These are phyloP conservation scores for Silene coronaria DNA, from an alignment of 179 eudicot species.

Conservation along the genomic window DNA sequence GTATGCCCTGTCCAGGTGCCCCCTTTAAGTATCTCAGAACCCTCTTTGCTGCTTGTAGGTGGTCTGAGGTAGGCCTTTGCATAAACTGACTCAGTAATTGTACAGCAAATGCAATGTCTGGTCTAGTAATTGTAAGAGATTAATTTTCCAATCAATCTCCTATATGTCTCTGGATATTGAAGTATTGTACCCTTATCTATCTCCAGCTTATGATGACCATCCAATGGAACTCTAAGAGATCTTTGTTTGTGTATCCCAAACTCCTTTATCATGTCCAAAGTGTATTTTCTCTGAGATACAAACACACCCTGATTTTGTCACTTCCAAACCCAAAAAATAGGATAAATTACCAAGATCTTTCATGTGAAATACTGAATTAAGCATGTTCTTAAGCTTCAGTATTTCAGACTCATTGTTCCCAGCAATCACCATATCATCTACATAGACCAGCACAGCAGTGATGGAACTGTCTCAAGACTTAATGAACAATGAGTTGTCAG, in stretches of 20 bases:
- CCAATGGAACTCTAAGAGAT: background rate
- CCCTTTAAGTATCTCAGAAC: background rate
- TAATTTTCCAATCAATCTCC: too few relatives aligned
- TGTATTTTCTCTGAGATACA: background rate
- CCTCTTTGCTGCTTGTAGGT: background rate
- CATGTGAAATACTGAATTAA: background rate
- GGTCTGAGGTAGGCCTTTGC: background rate
- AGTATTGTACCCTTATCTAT: background rate
- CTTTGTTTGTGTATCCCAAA: background rate
- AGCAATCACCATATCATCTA: background rate
- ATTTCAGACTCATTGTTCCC: background rate
- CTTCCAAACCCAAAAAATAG: background rate
- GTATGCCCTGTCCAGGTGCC: background rate
- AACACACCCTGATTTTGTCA: background rate
- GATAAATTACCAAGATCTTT: background rate
- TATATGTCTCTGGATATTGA: too few relatives aligned
- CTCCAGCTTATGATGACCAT: background rate
- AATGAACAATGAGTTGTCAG: background rate
- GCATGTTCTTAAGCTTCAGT: background rate
- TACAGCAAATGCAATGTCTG: too few relatives aligned
- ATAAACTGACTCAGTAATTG: background rate
- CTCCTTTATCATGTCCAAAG: background rate
- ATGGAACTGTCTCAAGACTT: background rate
- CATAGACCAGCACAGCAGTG: background rate
- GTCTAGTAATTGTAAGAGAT: too few relatives aligned